Conservation (phyloP, 495 filamentous ascomycete genomes). For the Lophiostoma macrostomum region DNA sequence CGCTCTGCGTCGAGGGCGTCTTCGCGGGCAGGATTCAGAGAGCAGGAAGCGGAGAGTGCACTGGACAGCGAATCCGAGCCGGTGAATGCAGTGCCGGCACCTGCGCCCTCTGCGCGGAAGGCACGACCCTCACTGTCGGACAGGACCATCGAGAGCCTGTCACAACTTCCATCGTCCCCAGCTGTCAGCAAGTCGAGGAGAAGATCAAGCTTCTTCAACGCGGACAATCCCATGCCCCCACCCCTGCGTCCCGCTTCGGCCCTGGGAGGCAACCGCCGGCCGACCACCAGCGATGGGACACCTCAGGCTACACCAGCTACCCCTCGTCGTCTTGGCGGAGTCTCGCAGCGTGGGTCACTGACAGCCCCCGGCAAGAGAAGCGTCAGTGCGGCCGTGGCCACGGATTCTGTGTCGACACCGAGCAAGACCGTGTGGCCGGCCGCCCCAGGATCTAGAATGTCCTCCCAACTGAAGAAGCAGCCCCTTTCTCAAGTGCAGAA, state of each 20-base stretch:
- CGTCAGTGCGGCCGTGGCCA: slow-evolving; percentile 33
- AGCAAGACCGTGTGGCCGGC: no score
- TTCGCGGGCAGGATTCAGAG: slow-evolving; percentile 30
- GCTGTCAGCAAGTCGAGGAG: slow-evolving; percentile 48
- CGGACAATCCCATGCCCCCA: slow-evolving; percentile 55
- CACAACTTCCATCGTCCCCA: slow-evolving; percentile 63
- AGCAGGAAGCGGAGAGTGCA: slow-evolving; percentile 27
- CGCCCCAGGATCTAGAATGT: background rate
- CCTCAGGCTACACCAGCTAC: slow-evolving; percentile 41
- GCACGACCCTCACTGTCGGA: slow-evolving; percentile 61
- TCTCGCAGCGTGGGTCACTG: slow-evolving; percentile 17
- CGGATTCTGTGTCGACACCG: slow-evolving; percentile 6
- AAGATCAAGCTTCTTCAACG: slow-evolving; percentile 60
- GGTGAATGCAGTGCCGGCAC: slow-evolving; percentile 19
- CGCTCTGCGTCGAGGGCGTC: slow-evolving; percentile 31
- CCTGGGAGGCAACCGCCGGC: slow-evolving; percentile 47
- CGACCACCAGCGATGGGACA: slow-evolving; percentile 51
- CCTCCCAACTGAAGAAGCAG: slow-evolving; percentile 8
- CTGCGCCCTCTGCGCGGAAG: no score
- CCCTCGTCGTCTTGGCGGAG: slow-evolving; percentile 8
- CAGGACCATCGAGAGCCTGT: slow-evolving; percentile 64
- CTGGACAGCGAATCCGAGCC: slow-evolving; percentile 20
- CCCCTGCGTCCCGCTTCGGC: slow-evolving; percentile 55
- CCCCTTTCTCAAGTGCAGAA: slow-evolving; percentile 36
- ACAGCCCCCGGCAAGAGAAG: slow-evolving; percentile 34